These are phyloP conservation scores for Colletotrichum horii DNA, from an alignment of 2,329 filamentous ascomycete species.

Conservation along the genomic window DNA sequence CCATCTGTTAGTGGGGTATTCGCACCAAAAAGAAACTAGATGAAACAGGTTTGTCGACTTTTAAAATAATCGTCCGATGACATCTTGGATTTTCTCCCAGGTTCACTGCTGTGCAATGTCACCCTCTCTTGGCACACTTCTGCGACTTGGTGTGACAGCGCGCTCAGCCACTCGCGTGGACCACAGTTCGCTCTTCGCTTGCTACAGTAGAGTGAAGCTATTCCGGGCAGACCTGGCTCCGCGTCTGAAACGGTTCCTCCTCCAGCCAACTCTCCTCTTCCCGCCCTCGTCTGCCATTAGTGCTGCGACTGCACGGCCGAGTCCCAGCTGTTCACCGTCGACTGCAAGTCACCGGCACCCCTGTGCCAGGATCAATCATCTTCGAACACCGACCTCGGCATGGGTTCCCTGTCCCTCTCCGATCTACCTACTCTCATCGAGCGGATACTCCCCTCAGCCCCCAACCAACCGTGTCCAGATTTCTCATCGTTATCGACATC, in stretches of 20 bases:
- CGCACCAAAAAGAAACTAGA: neutral
- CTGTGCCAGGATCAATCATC: neutral
- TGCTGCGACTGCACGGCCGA: neutral
- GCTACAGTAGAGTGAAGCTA: neutral
- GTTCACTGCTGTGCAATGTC: neutral
- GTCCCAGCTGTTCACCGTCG: neutral
- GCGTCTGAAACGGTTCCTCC: conserved; percentile 3
- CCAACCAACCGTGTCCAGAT: neutral
- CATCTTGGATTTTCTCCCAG: neutral
- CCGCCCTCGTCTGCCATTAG: neutral
- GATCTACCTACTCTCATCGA: neutral
- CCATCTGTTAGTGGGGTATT: neutral
- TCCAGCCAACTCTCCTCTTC: neutral
- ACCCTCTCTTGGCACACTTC: conserved; percentile 11
- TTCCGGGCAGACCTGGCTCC: neutral
- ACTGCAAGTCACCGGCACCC: neutral
- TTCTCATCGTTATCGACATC: neutral
- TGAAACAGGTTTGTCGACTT: conserved; percentile 10
- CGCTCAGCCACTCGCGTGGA: neutral
- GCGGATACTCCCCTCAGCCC: neutral
- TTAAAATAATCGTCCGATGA: conserved; percentile 13
- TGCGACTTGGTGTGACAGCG: conserved; percentile 16
- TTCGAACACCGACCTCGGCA: neutral
- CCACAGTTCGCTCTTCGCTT: neutral
- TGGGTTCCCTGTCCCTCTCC: neutral